A percentile compares a stretch with the other conserved stretches of the same genome.
phyloP scores from a whole-genome alignment of 2,329 filamentous ascomycete species.

The Aspergillus ustus region DNA sequence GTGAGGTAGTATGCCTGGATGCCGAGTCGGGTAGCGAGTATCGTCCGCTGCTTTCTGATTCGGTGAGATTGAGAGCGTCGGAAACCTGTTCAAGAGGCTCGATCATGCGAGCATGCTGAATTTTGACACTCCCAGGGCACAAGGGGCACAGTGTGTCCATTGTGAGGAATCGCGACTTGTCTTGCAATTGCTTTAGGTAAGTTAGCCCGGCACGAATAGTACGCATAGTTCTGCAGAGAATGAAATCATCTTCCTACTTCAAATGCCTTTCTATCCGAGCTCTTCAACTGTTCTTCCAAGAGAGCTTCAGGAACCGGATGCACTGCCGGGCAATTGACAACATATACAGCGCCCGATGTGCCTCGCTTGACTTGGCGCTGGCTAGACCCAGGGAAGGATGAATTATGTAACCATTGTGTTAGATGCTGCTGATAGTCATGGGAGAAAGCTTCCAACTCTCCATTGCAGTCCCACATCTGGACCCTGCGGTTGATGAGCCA shows the following conservation, averaged over 20 bases:
- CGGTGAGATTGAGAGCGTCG: conserved; percentile 26
- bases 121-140: conserved; percentile 34
- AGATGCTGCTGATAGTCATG: conserved; percentile 33
- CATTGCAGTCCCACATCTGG: conserved; percentile 34
- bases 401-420: conserved; percentile 36
- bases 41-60: conserved; percentile 23
- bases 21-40: conserved; percentile 24
- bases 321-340: conserved; percentile 40
- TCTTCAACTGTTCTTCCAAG: conserved; percentile 38
- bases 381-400: conserved; percentile 18
- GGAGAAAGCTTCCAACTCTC: conserved; percentile 29
- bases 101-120: conserved; percentile 41
- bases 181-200: conserved; percentile 23
- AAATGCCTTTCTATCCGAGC: conserved; percentile 35
- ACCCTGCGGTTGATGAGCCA: conserved; percentile 34
- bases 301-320: conserved; percentile 36
- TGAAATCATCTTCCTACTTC: conserved; percentile 28
- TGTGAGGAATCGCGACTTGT: conserved; percentile 23
- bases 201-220: neutral
- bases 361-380: conserved; percentile 11
- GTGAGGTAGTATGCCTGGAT: conserved; percentile 26
- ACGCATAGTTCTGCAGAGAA: neutral
- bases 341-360: conserved; percentile 29
- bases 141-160: conserved; percentile 37
- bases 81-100: conserved; percentile 37